Evolutionary conservation across 192 early-diverging fungal genomes (phyloP).

Genomic region (Mortierella hygrophila): DNA sequence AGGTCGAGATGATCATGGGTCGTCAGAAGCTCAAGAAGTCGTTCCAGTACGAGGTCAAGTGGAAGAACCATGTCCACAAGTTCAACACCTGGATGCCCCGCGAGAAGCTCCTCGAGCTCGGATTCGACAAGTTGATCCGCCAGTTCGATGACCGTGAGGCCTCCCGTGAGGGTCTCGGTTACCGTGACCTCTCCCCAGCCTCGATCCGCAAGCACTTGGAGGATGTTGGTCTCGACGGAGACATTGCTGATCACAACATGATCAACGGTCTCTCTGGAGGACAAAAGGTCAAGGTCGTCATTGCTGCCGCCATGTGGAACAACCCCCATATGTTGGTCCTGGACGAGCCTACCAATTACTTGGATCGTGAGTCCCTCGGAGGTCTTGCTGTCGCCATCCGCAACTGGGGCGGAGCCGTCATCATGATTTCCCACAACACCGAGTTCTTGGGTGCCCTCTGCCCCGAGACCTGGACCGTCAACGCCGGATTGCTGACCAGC

Average conservation of each 20-base stretch:
- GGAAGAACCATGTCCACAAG: slow-evolving; percentile 81
- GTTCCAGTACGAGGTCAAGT: slow-evolving; percentile 77
- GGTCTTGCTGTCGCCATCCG: slow-evolving; percentile 81
- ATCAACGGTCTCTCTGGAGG: slow-evolving; percentile 81
- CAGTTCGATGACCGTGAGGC: slow-evolving; percentile 62
- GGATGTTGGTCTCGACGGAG: slow-evolving; percentile 59
- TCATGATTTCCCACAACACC: slow-evolving; percentile 86
- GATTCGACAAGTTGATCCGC: slow-evolving; percentile 82
- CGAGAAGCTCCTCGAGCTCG: slow-evolving; percentile 75
- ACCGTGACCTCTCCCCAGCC: slow-evolving; percentile 52
- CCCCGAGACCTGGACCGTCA: slow-evolving; percentile 80
- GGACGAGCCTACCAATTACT: slow-evolving; percentile 76
- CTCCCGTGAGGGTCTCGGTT: slow-evolving; percentile 60
- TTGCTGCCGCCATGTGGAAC: slow-evolving; percentile 63
- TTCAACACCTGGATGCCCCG: slow-evolving; percentile 82
- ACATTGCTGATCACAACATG: slow-evolving; percentile 62
- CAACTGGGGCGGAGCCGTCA: slow-evolving; percentile 80
- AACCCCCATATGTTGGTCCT: slow-evolving; percentile 87
- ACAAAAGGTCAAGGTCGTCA: slow-evolving; percentile 73
- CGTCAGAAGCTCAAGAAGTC: slow-evolving; percentile 79
- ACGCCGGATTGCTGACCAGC: slow-evolving; percentile 65
- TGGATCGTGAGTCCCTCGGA: slow-evolving; percentile 85
- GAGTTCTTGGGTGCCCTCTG: slow-evolving; percentile 82
- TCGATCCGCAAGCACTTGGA: slow-evolving; percentile 62
- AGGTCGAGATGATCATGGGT: slow-evolving; percentile 68